A percentile compares a stretch with the other conserved stretches of the same genome.
These are phyloP conservation scores for Barnettozyma sp. DNA, from an alignment of 805 yeast species.

Conservation along the genomic window DNA sequence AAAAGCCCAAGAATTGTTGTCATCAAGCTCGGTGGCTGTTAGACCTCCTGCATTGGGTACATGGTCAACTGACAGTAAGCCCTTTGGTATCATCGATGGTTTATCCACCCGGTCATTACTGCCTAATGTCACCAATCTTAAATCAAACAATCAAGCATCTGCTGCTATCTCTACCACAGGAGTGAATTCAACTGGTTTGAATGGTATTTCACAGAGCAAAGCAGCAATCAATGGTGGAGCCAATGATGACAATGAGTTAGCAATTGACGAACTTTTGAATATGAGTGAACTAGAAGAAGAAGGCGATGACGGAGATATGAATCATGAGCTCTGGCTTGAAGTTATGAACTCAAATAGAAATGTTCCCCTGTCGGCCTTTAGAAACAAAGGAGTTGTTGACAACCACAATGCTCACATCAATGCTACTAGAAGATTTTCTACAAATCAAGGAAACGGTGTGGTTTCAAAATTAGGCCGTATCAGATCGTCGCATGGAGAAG, in stretches of 20 bases:
- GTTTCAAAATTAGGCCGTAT: constrained; percentile 3
- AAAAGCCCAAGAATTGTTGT: constrained; percentile 86
- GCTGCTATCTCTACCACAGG: not conserved
- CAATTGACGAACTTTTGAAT: constrained; percentile 77
- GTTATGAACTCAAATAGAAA: constrained; percentile 36
- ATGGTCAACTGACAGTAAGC: constrained; percentile 80
- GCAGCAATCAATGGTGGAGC: constrained; percentile 17
- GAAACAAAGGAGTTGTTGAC: constrained; percentile 59
- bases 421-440: constrained; percentile 23
- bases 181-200: constrained; percentile 1
- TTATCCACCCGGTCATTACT: constrained; percentile 77
- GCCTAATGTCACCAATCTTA: constrained; percentile 34
- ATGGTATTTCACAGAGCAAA: constrained; percentile 6
- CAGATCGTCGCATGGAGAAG: not conserved
- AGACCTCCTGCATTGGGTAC: constrained; percentile 91
- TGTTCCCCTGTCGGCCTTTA: constrained; percentile 83
- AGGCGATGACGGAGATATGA: constrained; percentile 37
- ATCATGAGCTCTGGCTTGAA: constrained; percentile 32
- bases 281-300: constrained; percentile 82
- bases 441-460: constrained; percentile 2
- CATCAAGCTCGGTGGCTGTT: constrained; percentile 76
- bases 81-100: constrained; percentile 93
- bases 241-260: constrained; percentile 32
- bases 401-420: constrained; percentile 24
- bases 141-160: too few relatives aligned